phyloP scores from a whole-genome alignment of 208 protist species.

The Trichomonas gallinae region DNA sequence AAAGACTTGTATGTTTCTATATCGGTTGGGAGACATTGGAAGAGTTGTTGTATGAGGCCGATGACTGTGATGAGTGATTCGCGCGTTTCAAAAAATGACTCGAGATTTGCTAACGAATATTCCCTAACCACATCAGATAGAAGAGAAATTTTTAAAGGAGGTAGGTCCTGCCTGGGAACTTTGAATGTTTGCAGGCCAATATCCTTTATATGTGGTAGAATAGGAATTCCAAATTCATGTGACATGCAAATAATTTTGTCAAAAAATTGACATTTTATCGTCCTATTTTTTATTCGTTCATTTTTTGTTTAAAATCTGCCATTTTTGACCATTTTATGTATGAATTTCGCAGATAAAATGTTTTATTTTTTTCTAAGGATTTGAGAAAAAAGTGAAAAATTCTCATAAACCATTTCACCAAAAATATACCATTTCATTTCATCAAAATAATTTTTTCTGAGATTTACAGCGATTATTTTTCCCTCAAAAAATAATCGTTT shows the following conservation, averaged over 20 bases:
- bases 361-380: too few species aligned
- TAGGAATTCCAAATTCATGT: not conserved
- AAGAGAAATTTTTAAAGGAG: not conserved
- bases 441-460: too few species aligned
- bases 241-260: not conserved
- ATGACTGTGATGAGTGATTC: not conserved
- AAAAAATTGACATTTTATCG: too few species aligned
- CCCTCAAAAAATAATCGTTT: too few species aligned
- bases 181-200: not conserved
- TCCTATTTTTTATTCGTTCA: too few species aligned
- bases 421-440: too few species aligned
- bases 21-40: not conserved
- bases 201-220: not conserved
- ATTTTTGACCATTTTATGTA: too few species aligned
- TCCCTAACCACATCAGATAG: not conserved
- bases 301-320: too few species aligned
- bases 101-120: not conserved
- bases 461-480: too few species aligned
- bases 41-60: not conserved
- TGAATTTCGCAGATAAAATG: too few species aligned
- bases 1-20: not conserved
- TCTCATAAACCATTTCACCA: too few species aligned
- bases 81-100: not conserved
- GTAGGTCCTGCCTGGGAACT: not conserved
- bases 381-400: too few species aligned